Conservation (phyloP, 768 basidiomycete species). For the Boletus patriciae region DNA sequence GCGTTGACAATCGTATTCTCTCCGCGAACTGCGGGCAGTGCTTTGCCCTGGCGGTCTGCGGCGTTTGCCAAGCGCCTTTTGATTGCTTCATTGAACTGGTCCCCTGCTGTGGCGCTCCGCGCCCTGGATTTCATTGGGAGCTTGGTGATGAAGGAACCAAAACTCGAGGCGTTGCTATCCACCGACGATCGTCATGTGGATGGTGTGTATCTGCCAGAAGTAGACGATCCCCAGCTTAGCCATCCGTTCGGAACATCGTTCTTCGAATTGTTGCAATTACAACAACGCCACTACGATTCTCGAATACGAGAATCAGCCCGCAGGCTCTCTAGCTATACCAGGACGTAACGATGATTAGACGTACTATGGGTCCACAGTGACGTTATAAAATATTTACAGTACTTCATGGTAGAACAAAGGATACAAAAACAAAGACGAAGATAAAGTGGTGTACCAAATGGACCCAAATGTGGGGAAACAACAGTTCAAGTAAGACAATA, state of each 20-base stretch:
- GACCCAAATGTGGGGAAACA: conserved; percentile 14
- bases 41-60: conserved; percentile 75
- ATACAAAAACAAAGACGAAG: conserved; percentile 27
- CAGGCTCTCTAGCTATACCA: conserved; percentile 49
- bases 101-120: conserved; percentile 61
- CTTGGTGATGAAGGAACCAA: conserved; percentile 74
- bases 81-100: conserved; percentile 77
- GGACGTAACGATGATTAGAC: conserved; percentile 34
- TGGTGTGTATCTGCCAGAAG: conserved; percentile 80
- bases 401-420: conserved; percentile 20
- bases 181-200: conserved; percentile 84
- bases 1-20: conserved; percentile 82
- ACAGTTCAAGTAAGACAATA: conserved; percentile 32
- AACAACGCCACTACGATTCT: conserved; percentile 61
- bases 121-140: conserved; percentile 71
- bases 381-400: conserved; percentile 36
- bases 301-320: conserved; percentile 66
- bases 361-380: conserved; percentile 28
- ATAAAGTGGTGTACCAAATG: conserved; percentile 10
- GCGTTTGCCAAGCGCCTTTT: conserved; percentile 95
- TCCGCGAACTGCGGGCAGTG: conserved; percentile 55
- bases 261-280: conserved; percentile 77
- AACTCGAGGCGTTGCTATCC: conserved; percentile 79
- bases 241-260: conserved; percentile 83
- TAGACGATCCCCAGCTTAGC: conserved; percentile 86